phyloP scores from a whole-genome alignment of 1,139 yeast species.

The Suhomyces wounanorum region DNA sequence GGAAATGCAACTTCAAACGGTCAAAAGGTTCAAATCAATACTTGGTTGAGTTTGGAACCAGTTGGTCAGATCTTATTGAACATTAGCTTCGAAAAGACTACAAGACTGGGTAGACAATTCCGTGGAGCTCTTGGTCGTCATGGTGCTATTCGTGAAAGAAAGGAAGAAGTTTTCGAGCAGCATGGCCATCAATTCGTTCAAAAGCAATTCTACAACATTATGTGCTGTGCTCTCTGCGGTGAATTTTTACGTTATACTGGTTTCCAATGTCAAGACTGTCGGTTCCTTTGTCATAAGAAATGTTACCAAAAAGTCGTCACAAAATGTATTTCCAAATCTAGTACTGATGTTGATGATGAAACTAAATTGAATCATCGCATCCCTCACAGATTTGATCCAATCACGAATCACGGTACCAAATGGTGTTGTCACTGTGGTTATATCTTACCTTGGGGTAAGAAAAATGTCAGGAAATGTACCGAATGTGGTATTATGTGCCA shows the following conservation, averaged over 20 bases:
- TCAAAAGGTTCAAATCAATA: slow-evolving; percentile 49
- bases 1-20: slow-evolving; percentile 16
- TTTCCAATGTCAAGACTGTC: slow-evolving; percentile 94
- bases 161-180: slow-evolving; percentile 92
- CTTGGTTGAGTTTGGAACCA: slow-evolving; percentile 95
- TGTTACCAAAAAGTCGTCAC: slow-evolving; percentile 94
- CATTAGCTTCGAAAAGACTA: slow-evolving; percentile 74
- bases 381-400: slow-evolving; percentile 93
- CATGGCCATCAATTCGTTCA: slow-evolving; percentile 97
- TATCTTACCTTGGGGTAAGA: slow-evolving; percentile 90
- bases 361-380: slow-evolving; percentile 92
- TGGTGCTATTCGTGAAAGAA: slow-evolving; percentile 95
- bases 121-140: slow-evolving; percentile 90
- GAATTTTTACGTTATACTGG: slow-evolving; percentile 94
- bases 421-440: slow-evolving; percentile 99
- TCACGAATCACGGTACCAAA: slow-evolving; percentile 90
- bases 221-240: slow-evolving; percentile 97
- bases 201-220: slow-evolving; percentile 91
- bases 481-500: slow-evolving; percentile 97
- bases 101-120: slow-evolving; percentile 53
- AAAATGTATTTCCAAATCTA: slow-evolving; percentile 89
- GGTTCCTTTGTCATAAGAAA: slow-evolving; percentile 89
- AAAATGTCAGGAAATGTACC: slow-evolving; percentile 89
- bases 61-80: slow-evolving; percentile 84
- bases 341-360: slow-evolving; percentile 85